Evolutionary conservation across 1,139 yeast species (phyloP), one percentile per base, ranked within the genome.

Genomic region (Debaryomyces udenii): DNA sequence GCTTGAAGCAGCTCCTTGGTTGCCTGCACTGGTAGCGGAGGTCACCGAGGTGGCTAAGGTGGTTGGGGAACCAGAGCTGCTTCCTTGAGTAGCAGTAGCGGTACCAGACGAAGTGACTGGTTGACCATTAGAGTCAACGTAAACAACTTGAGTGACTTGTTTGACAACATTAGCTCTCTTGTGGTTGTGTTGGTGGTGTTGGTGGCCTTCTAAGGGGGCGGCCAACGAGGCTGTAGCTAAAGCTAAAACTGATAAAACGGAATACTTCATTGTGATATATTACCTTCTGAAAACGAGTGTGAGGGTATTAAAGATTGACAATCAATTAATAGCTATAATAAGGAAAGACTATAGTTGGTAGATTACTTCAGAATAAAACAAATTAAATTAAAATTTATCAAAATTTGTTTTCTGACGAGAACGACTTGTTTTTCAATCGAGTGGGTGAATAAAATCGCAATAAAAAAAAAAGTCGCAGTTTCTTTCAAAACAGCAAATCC

Each of bases 81-180:
- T 37, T 18, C 62, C 31, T 24, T 57, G 28, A 18, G 55, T 35
- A 20, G 58, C 37, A 15, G 56, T 44, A 23, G 56, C 37, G n/a
- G 47, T 41, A 26, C 45, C 24, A 13, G 59, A 50, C 14, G 61
- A 41, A 33, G 60, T 42, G 23, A 70, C 59, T 41, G 81, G 68
- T 49, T 73, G 59, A 48, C 96, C 95, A 37, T 76, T 59, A 48
- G 75, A 79, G 62, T 87, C 83, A 45, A 89, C 96, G 43, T 86
- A 87, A 48, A 86, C 91, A 63, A 84, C 83, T 64, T 87, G 89
- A 54, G 86, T 81, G 46, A 87, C 37, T 34, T 34, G 30, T 29
- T 34, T 34, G 15, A 34, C 30, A 26, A 27, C 95, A 51, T 84
- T 79, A 38, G 87, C 88, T 70, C 90, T 81, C 70, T 81, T 83